Percentiles rank a stretch among this genome's conserved stretches.
These are phyloP conservation scores for Paraleonurus japonicus DNA, from an alignment of 257 asterid genomes.

Conservation along the genomic window DNA sequence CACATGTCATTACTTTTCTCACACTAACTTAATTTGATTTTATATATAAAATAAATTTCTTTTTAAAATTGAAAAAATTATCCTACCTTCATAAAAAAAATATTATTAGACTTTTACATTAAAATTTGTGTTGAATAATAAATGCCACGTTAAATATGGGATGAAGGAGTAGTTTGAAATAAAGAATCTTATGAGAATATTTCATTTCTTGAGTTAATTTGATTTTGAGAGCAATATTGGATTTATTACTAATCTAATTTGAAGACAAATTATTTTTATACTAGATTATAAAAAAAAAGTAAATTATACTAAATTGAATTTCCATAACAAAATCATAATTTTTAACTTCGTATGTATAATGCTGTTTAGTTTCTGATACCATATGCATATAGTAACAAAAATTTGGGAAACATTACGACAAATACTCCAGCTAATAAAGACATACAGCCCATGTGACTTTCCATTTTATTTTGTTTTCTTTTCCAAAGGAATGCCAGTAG, in stretches of 20 bases:
- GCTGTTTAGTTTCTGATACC: not conserved
- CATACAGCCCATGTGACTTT: conserved; percentile 17
- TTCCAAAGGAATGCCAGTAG: too few species aligned
- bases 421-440: conserved; percentile 15
- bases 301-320: not conserved
- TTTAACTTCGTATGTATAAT: not conserved
- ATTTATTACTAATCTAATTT: not conserved
- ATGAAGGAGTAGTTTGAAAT: not conserved
- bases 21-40: too few species aligned
- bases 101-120: too few species aligned
- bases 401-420: not conserved
- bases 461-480: not conserved
- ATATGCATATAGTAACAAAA: not conserved
- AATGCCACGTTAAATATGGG: too few species aligned
- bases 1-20: too few species aligned
- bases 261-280: not conserved
- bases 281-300: not conserved
- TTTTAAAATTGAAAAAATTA: too few species aligned
- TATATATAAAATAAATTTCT: too few species aligned
- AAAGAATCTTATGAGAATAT: not conserved
- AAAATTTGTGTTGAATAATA: too few species aligned
- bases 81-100: too few species aligned
- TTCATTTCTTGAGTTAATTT: too few species aligned
- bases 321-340: too few species aligned
- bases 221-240: not conserved